A percentile compares a stretch with the other conserved stretches of the same genome.
These are phyloP conservation scores for Phaeosphaeriaceae sp. DNA, from an alignment of 2,329 filamentous ascomycete species.

Conservation along the genomic window DNA sequence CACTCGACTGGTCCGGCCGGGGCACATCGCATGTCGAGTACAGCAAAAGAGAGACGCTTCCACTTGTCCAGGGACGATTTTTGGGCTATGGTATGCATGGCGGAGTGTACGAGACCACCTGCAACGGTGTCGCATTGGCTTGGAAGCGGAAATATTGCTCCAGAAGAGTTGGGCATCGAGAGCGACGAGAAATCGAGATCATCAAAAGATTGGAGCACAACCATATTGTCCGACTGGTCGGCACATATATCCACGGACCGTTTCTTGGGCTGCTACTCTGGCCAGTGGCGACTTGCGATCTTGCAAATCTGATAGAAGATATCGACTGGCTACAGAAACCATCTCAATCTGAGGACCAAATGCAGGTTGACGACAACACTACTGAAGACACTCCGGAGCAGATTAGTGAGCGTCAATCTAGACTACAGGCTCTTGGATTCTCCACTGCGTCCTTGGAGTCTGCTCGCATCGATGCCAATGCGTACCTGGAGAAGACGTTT, in stretches of 20 bases:
- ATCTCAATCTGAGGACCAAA: not conserved
- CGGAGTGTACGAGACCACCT: constrained; percentile 25
- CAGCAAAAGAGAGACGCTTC: not conserved
- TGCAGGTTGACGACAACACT: not conserved
- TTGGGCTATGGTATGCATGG: constrained; percentile 29
- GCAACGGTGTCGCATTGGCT: constrained; percentile 22
- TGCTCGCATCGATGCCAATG: not conserved
- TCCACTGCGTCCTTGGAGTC: not conserved
- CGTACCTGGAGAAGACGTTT: constrained; percentile 1
- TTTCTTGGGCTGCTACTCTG: constrained; percentile 23
- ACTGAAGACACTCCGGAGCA: not conserved
- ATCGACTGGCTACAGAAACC: constrained; percentile 1
- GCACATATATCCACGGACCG: constrained; percentile 25
- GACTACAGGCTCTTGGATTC: not conserved
- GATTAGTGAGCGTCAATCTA: not conserved
- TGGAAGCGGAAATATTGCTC: constrained; percentile 23
- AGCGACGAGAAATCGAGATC: constrained; percentile 26
- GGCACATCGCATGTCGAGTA: constrained; percentile 2
- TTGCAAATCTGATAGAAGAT: constrained; percentile 15
- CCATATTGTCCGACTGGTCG: constrained; percentile 26
- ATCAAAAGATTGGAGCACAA: constrained; percentile 14
- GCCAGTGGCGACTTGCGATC: constrained; percentile 30
- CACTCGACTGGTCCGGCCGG: constrained; percentile 1
- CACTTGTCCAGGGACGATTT: constrained; percentile 15
- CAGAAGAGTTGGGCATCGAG: constrained; percentile 3